phyloP scores from a whole-genome alignment of 306 rosid species.

The Castanospermum australe region DNA sequence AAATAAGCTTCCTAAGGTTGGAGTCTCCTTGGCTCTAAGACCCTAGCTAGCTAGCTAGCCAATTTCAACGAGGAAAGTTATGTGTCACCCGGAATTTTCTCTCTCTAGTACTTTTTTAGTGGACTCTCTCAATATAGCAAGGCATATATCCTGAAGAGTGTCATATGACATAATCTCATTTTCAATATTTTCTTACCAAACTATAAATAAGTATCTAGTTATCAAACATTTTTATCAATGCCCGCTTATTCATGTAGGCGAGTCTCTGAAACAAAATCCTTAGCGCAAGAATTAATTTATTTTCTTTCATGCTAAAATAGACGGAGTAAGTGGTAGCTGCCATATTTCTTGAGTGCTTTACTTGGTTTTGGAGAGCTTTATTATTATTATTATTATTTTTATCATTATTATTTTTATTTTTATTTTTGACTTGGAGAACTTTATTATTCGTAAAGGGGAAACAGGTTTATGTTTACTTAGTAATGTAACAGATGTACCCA shows the following conservation, averaged over 20 bases:
- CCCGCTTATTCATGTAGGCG: not conserved
- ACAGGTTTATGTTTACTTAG: not conserved
- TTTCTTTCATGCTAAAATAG: not conserved
- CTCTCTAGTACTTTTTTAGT: no score
- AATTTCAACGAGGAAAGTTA: not conserved
- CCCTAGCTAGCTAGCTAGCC: no score
- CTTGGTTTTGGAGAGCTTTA: not conserved
- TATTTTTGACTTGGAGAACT: constrained; percentile 5
- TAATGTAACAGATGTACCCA: no score
- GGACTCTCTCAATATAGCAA: no score
- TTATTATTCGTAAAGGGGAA: not conserved
- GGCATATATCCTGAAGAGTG: no score
- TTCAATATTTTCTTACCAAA: no score
- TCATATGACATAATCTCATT: no score
- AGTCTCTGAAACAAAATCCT: not conserved
- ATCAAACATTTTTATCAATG: not conserved
- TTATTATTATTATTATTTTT: no score
- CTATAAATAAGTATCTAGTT: not conserved
- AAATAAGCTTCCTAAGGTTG: constrained; percentile 26
- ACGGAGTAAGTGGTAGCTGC: not conserved
- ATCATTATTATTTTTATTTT: no score
- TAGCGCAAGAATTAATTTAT: not conserved
- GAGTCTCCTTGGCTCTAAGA: constrained; percentile 40
- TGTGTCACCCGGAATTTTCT: no score
- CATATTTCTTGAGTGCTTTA: not conserved